Percentiles rank a stretch among this genome's conserved stretches.
Evolutionary conservation across 106 monocot genomes (phyloP).

Genomic region (Hemerocallis citrina): DNA sequence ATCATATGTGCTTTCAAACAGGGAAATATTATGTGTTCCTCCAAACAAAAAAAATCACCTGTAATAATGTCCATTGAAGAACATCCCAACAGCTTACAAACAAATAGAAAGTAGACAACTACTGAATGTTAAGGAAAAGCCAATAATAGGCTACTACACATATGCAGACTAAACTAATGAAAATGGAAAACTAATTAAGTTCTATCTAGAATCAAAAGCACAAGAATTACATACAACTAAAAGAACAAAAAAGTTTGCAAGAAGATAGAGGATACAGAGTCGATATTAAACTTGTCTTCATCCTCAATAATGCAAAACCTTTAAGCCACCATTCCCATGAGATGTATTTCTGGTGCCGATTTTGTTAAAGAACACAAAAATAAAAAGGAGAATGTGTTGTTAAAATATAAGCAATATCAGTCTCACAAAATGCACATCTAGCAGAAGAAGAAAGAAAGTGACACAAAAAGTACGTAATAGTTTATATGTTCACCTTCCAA

Average conservation of each 20-base stretch:
- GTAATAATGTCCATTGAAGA: too few relatives aligned
- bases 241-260: neutral
- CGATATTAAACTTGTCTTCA: constrained; percentile 19
- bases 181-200: too few relatives aligned
- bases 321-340: constrained; percentile 29
- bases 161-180: too few relatives aligned
- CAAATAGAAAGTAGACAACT: too few relatives aligned
- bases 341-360: constrained; percentile 25
- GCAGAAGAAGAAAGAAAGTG: neutral
- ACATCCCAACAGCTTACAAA: too few relatives aligned
- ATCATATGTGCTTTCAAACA: too few relatives aligned
- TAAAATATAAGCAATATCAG: neutral
- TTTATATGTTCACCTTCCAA: neutral
- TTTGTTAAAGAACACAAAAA: constrained; percentile 40
- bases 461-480: too few relatives aligned
- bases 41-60: too few relatives aligned
- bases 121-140: too few relatives aligned
- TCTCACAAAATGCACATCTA: neutral
- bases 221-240: neutral
- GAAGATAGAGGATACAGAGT: constrained; percentile 66
- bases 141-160: too few relatives aligned
- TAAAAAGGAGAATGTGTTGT: neutral
- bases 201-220: too few relatives aligned
- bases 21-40: too few relatives aligned
- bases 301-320: constrained; percentile 31